Conservation (phyloP, 1,139 yeast species). For the Eremothecium gossypii region DNA sequence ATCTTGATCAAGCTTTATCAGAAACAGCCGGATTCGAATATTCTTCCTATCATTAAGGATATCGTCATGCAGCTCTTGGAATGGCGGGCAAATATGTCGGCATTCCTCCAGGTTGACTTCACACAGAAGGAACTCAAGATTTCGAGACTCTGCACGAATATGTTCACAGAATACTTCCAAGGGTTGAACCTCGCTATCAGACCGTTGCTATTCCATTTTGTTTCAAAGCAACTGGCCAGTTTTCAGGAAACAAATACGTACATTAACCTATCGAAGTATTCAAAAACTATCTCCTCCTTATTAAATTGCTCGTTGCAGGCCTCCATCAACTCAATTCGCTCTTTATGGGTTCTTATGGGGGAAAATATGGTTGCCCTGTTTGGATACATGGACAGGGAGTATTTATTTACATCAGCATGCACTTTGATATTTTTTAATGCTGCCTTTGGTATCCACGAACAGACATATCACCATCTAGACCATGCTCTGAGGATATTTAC, state of each 20-base stretch:
- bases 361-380: constrained; percentile 74
- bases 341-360: constrained; percentile 63
- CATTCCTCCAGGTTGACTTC: constrained; percentile 56
- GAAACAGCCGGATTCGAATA: constrained; percentile 64
- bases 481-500: constrained; percentile 65
- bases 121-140: constrained; percentile 46
- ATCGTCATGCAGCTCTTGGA: constrained; percentile 58
- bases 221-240: constrained; percentile 54
- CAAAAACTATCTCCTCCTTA: constrained; percentile 57
- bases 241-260: constrained; percentile 44
- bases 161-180: constrained; percentile 80
- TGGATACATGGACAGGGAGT: constrained; percentile 87
- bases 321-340: constrained; percentile 66
- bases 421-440: constrained; percentile 69
- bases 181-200: constrained; percentile 78
- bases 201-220: constrained; percentile 72
- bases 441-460: constrained; percentile 76
- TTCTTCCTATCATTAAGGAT: constrained; percentile 64
- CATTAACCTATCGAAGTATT: constrained; percentile 59
- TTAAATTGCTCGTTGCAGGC: constrained; percentile 79
- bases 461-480: constrained; percentile 62
- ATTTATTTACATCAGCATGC: constrained; percentile 70
- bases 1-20: constrained; percentile 67
- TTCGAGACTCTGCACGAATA: constrained; percentile 61
- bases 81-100: constrained; percentile 64